These are phyloP conservation scores for Penicillium sp. DNA, from an alignment of 2,329 filamentous ascomycete genomes.

Conservation along the genomic window DNA sequence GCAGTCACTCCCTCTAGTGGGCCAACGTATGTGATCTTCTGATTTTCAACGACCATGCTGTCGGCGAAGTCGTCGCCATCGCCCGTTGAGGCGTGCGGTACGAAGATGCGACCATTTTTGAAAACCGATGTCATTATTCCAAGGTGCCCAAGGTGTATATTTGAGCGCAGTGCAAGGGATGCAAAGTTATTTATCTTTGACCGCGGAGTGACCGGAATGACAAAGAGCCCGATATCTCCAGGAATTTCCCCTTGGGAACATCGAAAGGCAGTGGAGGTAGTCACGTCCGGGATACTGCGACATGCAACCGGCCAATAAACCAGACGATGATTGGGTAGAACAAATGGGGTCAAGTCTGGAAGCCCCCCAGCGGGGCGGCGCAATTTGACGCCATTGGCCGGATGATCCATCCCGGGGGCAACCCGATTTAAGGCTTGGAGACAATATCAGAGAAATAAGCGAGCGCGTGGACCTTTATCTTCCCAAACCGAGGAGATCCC, in stretches of 20 bases:
- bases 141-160: neutral
- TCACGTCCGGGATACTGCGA: no score
- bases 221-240: constrained; percentile 6
- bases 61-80: constrained; percentile 28
- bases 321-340: constrained; percentile 4
- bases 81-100: constrained; percentile 8
- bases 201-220: constrained; percentile 4
- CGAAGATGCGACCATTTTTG: constrained; percentile 39
- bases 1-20: constrained; percentile 27
- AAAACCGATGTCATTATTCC: constrained; percentile 30
- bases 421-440: neutral
- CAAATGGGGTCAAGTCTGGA: neutral
- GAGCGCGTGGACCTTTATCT: neutral
- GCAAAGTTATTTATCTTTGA: constrained; percentile 9
- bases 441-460: neutral
- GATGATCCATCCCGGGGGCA: neutral
- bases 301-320: constrained; percentile 4
- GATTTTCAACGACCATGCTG: constrained; percentile 44
- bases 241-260: constrained; percentile 12
- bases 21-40: constrained; percentile 47
- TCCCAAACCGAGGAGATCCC: no score
- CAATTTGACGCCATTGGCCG: constrained; percentile 21
- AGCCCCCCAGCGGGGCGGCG: constrained; percentile 1
- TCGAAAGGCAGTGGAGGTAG: neutral
- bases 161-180: neutral